Evolutionary conservation across 768 basidiomycete species (phyloP), one percentile per base, ranked within the genome.

Genomic region (Psilocybe cyanescens): DNA sequence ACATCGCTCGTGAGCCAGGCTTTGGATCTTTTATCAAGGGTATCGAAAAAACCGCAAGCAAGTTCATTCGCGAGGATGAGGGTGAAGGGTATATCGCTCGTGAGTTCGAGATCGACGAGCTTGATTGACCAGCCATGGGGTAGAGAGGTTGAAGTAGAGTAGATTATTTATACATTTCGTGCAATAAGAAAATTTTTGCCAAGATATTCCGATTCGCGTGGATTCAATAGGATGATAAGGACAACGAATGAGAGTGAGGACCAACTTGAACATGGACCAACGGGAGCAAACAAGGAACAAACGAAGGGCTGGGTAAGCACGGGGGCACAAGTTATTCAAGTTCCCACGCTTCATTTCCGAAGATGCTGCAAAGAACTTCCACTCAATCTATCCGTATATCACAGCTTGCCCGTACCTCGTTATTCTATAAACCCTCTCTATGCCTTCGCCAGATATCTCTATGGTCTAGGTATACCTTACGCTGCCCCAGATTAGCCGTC

Each of bases 341-440:
- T 66, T 63, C 68, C 60, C 67, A 66, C 66, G 53, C 60, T 30
- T 35, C 28, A 24, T 45, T 37, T 44, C 39, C 53, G 28, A 55
- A 51, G 54, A 70, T 70, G 68, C 65, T 69, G 57, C 65, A 64
- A 57, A 57, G 63, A 60, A 66, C 67, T 55, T 52, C 58, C 68
- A 70, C 60, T 56, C 66, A 64, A 55, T 66, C 68, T 48, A 51
- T 60, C 19, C 65, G 64, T 57, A 37, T 61, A 47, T 60, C 39
- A 37, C 53, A 63, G 39, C 56, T 63, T 37, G 61, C 57, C 39
- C 63, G 58, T 59, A 51, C 63, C 50, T 47, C 45, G 9, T 19
- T 30, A 28, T 52, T 17, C 29, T 49, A 39, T 33, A 39, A 51
- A 55, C 17, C 41, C 35, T 49, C 30, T 6, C 41, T 54, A 33